Evolutionary conservation across 2,329 filamentous ascomycete genomes (phyloP).

Genomic region (Calonectria ilicicola): DNA sequence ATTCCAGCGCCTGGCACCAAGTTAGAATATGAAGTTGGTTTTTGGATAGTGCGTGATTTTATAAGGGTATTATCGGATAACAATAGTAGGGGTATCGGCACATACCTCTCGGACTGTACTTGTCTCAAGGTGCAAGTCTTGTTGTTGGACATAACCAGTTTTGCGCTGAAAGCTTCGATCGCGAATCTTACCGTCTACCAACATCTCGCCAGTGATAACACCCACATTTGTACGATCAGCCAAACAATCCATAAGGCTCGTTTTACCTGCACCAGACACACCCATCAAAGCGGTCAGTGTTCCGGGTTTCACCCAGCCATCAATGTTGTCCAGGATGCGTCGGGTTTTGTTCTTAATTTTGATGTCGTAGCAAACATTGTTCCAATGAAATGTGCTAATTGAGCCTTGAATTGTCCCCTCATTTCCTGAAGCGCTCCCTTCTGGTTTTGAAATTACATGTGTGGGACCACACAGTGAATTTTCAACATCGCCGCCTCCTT

Average conservation of each 20-base stretch:
- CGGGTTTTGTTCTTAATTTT: constrained; percentile 72
- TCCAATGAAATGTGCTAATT: constrained; percentile 69
- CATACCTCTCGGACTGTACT: constrained; percentile 56
- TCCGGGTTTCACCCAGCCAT: constrained; percentile 80
- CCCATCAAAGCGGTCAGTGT: constrained; percentile 77
- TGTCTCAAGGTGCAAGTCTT: constrained; percentile 60
- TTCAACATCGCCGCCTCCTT: constrained; percentile 20
- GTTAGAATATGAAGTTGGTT: background rate
- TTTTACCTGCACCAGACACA: constrained; percentile 63
- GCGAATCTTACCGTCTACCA: constrained; percentile 73
- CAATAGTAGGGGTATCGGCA: background rate
- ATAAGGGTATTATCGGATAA: background rate
- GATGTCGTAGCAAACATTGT: constrained; percentile 78
- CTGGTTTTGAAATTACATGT: background rate
- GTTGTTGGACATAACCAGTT: constrained; percentile 76
- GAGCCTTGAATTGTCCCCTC: background rate
- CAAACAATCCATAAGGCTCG: constrained; percentile 71
- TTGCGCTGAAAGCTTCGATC: constrained; percentile 77
- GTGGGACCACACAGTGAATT: background rate
- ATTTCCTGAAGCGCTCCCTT: background rate
- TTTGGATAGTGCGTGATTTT: background rate
- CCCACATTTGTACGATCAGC: constrained; percentile 77
- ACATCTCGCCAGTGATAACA: constrained; percentile 74
- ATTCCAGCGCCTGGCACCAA: constrained; percentile 43
- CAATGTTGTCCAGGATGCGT: constrained; percentile 75